Percentiles rank a stretch among this genome's conserved stretches.
Evolutionary conservation across 768 basidiomycete genomes (phyloP).

Genomic region (Termitomyces sp.): DNA sequence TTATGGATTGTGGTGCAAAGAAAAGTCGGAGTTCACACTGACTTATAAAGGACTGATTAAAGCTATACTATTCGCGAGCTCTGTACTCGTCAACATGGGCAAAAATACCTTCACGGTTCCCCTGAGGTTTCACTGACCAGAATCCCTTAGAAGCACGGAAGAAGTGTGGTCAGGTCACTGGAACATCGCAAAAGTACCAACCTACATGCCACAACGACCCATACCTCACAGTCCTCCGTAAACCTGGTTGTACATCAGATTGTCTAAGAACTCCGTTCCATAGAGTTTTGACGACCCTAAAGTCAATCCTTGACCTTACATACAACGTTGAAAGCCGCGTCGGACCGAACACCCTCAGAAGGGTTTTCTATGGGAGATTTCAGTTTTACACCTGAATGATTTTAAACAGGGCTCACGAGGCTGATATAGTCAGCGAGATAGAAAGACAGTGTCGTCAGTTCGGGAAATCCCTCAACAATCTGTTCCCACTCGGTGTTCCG

Average conservation of each 20-base stretch:
- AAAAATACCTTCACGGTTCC: not conserved
- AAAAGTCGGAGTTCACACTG: not conserved
- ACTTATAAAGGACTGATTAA: not conserved
- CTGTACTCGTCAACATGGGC: slow-evolving; percentile 3
- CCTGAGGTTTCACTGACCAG: not conserved
- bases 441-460: not conserved
- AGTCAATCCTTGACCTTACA: not conserved
- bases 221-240: not conserved
- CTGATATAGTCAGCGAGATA: not conserved
- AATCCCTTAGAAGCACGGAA: not conserved
- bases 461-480: not conserved
- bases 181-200: not conserved
- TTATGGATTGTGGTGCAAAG: no score
- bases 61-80: not conserved
- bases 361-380: not conserved
- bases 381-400: not conserved
- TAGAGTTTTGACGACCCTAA: not conserved
- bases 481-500: not conserved
- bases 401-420: not conserved
- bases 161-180: not conserved
- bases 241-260: not conserved
- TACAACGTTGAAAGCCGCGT: not conserved
- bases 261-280: not conserved
- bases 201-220: not conserved
- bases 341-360: not conserved